Percentiles rank a stretch among this genome's conserved stretches.
phyloP scores from a whole-genome alignment of 768 basidiomycete species.

The Coprinellus aureogranulatus region DNA sequence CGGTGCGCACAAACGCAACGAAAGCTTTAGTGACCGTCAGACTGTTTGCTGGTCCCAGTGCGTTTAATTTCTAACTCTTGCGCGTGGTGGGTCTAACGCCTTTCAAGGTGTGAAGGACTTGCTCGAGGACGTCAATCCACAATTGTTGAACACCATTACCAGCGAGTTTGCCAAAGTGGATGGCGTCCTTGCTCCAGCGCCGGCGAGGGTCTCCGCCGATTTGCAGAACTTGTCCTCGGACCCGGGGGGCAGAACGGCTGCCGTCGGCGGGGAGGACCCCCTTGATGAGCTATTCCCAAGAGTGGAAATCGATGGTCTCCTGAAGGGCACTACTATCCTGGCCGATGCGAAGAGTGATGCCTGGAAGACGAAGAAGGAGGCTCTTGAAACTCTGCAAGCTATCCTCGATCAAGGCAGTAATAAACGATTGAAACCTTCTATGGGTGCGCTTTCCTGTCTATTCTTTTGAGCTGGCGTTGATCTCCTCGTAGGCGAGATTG shows the following conservation, averaged over 20 bases:
- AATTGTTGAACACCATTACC: constrained; percentile 85
- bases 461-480: no score
- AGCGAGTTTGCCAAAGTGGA: constrained; percentile 93
- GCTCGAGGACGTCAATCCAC: constrained; percentile 91
- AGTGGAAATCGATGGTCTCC: constrained; percentile 83
- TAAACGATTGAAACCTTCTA: constrained; percentile 84
- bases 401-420: constrained; percentile 89
- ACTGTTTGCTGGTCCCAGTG: constrained; percentile 87
- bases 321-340: constrained; percentile 81
- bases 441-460: constrained; percentile 60
- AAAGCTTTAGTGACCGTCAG: constrained; percentile 89
- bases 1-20: constrained; percentile 90
- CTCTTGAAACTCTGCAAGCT: constrained; percentile 77
- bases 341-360: constrained; percentile 87
- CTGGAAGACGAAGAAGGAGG: constrained; percentile 97
- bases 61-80: no score
- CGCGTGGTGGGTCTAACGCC: no score
- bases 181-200: constrained; percentile 71
- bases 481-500: constrained; percentile 73
- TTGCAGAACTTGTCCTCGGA: constrained; percentile 48
- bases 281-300: constrained; percentile 94
- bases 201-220: constrained; percentile 75
- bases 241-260: constrained; percentile 40
- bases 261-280: constrained; percentile 53
- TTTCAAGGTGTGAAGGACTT: constrained; percentile 87